A percentile compares a stretch with the other conserved stretches of the same genome.
These are phyloP conservation scores for Chondrus crispus DNA, from an alignment of 23 red algal species.

Conservation along the genomic window DNA sequence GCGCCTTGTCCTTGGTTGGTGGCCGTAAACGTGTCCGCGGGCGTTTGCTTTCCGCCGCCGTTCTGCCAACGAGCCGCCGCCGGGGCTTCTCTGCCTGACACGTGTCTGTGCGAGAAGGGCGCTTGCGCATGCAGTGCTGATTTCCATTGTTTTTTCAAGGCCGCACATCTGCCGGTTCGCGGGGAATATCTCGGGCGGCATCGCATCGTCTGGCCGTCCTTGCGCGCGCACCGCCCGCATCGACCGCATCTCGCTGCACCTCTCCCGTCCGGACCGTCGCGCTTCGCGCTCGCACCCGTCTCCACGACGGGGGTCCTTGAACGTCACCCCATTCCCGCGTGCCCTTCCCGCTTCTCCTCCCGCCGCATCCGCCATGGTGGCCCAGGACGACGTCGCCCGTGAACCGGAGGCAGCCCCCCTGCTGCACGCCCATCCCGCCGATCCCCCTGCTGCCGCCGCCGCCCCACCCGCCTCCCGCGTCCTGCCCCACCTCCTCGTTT, in stretches of 20 bases:
- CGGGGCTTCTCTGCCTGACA: too few species aligned
- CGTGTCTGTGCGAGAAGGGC: too few species aligned
- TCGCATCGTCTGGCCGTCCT: neutral
- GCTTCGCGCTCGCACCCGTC: neutral
- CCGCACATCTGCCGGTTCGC: too few species aligned
- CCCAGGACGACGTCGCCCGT: neutral
- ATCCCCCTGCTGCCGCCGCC: too few species aligned
- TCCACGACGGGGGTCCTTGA: neutral
- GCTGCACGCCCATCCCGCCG: neutral
- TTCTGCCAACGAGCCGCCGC: too few species aligned
- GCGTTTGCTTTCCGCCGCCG: too few species aligned
- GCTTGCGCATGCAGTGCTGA: too few species aligned
- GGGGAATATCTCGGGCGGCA: neutral
- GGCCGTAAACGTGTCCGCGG: too few species aligned
- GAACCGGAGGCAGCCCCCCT: neutral
- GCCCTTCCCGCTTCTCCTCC: neutral
- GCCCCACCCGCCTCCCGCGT: neutral
- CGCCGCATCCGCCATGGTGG: neutral
- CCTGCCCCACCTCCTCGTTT: constrained; percentile 2
- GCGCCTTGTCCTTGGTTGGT: too few species aligned
- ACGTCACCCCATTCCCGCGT: neutral
- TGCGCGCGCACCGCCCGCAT: neutral
- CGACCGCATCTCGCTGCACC: neutral
- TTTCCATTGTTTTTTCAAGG: too few species aligned
- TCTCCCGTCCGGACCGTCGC: neutral